Base-by-base conservation (phyloP, 2,329 filamentous ascomycete species). In the Juglanconis sp. region DNA sequence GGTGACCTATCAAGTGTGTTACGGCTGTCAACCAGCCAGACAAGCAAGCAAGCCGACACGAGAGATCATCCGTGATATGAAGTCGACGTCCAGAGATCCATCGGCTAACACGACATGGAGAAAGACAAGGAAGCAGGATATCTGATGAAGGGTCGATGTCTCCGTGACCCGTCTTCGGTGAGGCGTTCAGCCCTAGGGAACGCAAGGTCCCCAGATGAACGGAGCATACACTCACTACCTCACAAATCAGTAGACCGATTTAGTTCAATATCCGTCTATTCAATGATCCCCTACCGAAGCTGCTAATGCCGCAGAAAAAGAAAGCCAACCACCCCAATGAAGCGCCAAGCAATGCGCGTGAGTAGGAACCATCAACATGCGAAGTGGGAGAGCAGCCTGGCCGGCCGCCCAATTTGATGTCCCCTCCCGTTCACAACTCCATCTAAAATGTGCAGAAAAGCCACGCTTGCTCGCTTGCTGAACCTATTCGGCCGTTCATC, bases 321-420 rank as follows among this genome's bases (percentile, higher is more conserved):
- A 35, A 35, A 34, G 15, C 17, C 9, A 17, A 40, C 46, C 34
- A 32, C 40, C 31, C 11, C 38, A 11, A n/a, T 46, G 30, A 54
- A 54, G 40, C 52, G 32, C 52, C 52, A 32, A 40, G 31, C 42
- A 54, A 54, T 54, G 52, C 52, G 52, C 40, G 50, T 8, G 5
- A 35, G n/a, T 5, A 30, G 8, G 10, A 24, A 36, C 34, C 31
- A 11, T 7, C 30, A 52, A 38, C 30, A 36, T 1, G 4, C 13
- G 36, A 40, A 31, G 32, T 2, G n/a, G 15, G 15, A 32, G 24
- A 49, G 17, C 47, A 49, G n/a, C 17, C 24, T 24, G 24, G 24
- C 24, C 24, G 24, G 24, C 24, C 24, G 24, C 24, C 24, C 24
- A 24, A 24, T 24, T 24, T 24, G 5, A 44, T 15, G 40, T 17